phyloP scores from a whole-genome alignment of 176 grass and related monocot genomes.

The Phoenix roebelenii region DNA sequence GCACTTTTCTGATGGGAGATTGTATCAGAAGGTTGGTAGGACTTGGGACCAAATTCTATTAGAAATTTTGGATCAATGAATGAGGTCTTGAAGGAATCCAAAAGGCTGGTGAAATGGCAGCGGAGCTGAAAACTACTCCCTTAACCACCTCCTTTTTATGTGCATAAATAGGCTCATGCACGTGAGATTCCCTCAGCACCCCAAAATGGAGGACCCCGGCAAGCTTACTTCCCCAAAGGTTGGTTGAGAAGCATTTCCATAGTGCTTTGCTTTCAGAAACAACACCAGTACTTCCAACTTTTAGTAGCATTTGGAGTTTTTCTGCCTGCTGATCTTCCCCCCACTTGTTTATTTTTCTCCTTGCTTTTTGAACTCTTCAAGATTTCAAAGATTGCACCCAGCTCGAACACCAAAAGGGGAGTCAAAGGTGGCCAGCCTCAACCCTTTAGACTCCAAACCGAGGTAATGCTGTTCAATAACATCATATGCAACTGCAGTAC shows the following conservation, averaged over 20 bases:
- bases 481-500: not conserved
- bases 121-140: constrained; percentile 25
- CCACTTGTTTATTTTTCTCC: not conserved
- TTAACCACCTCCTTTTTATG: constrained; percentile 27
- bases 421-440: not conserved
- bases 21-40: constrained; percentile 40
- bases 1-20: constrained; percentile 36
- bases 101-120: constrained; percentile 40
- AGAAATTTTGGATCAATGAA: not conserved
- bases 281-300: not conserved
- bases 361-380: not conserved
- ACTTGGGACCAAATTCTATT: not conserved
- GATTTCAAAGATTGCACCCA: not conserved
- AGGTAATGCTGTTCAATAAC: constrained; percentile 1
- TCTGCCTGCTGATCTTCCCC: not conserved
- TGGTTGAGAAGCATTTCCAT: constrained; percentile 28
- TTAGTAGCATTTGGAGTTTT: not conserved
- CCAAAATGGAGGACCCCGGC: constrained; percentile 42
- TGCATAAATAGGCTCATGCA: constrained; percentile 4
- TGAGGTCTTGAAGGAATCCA: constrained; percentile 20
- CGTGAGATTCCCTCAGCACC: not conserved
- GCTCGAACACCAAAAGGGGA: not conserved
- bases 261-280: not conserved
- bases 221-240: constrained; percentile 53
- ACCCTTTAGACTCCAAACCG: constrained; percentile 14